A percentile compares a stretch with the other conserved stretches of the same genome.
These are phyloP conservation scores for Annona squamosa DNA, from an alignment of 164 flowering plant genomes.

Conservation along the genomic window DNA sequence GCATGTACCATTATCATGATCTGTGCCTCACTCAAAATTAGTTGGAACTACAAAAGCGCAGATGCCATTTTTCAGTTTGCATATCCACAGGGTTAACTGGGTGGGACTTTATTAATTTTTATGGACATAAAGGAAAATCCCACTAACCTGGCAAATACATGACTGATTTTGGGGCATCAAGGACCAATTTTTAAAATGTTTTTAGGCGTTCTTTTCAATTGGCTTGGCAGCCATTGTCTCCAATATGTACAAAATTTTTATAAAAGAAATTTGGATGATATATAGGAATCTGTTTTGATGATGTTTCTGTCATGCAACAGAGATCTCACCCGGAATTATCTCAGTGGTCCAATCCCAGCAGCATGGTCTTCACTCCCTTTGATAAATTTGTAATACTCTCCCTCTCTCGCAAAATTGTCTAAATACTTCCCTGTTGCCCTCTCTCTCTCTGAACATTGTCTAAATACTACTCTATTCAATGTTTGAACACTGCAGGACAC, in stretches of 20 bases:
- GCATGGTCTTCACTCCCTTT: conserved; percentile 53
- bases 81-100: neutral
- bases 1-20: no score
- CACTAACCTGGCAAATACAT: neutral
- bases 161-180: neutral
- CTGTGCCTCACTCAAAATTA: no score
- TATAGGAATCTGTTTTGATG: neutral
- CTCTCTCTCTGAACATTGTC: neutral
- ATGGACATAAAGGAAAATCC: neutral
- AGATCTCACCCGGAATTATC: conserved; percentile 57
- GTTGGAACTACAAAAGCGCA: no score
- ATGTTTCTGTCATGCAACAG: conserved; percentile 22
- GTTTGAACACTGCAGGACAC: conserved; percentile 35
- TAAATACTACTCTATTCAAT: neutral
- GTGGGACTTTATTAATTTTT: neutral
- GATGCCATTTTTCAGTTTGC: neutral
- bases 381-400: conserved; percentile 29
- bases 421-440: neutral
- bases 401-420: neutral
- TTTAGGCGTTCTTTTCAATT: neutral
- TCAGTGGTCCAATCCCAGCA: conserved; percentile 56
- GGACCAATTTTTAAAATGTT: no score
- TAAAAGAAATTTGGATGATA: neutral
- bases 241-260: neutral
- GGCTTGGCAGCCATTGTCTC: neutral